A percentile compares a stretch with the other conserved stretches of the same genome.
Evolutionary conservation across 2,329 filamentous ascomycete genomes (phyloP).

Genomic region (Ceratocystis alfenasii): DNA sequence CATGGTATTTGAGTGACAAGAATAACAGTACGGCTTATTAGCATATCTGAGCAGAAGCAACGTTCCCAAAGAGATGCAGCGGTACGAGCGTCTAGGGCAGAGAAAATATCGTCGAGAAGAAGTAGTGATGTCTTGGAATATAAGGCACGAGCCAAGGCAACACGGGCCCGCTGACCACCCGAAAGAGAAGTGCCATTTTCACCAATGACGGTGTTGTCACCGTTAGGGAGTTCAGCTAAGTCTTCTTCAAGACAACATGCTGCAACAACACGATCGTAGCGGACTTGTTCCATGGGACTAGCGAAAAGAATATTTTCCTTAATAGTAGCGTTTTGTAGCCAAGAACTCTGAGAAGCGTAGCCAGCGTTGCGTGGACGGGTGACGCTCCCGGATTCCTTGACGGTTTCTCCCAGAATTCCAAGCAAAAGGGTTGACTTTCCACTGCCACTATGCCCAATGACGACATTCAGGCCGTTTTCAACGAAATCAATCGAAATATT

Average conservation of each 20-base stretch:
- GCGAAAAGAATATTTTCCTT: slow-evolving; percentile 45
- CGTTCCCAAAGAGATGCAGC: slow-evolving; percentile 44
- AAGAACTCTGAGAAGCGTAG: slow-evolving; percentile 46
- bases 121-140: slow-evolving; percentile 46
- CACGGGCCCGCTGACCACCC: slow-evolving; percentile 45
- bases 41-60: slow-evolving; percentile 45
- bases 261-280: slow-evolving; percentile 44
- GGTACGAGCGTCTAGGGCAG: slow-evolving; percentile 48
- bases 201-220: slow-evolving; percentile 42
- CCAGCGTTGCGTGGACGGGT: slow-evolving; percentile 42
- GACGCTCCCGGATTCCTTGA: slow-evolving; percentile 37
- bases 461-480: slow-evolving; percentile 42
- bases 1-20: slow-evolving; percentile 46
- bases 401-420: slow-evolving; percentile 44
- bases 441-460: slow-evolving; percentile 43
- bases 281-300: slow-evolving; percentile 37
- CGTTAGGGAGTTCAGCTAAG: slow-evolving; percentile 38
- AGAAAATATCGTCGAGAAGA: slow-evolving; percentile 48
- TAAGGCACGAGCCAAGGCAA: slow-evolving; percentile 44
- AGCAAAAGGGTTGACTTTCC: slow-evolving; percentile 47
- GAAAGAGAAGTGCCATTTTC: slow-evolving; percentile 45
- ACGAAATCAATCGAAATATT: slow-evolving; percentile 41
- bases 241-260: slow-evolving; percentile 44
- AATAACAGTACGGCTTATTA: slow-evolving; percentile 43
- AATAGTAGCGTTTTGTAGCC: slow-evolving; percentile 47